A percentile compares a stretch with the other conserved stretches of the same genome.
phyloP scores from a whole-genome alignment of 2,329 filamentous ascomycete genomes.

The Hortaea werneckii region DNA sequence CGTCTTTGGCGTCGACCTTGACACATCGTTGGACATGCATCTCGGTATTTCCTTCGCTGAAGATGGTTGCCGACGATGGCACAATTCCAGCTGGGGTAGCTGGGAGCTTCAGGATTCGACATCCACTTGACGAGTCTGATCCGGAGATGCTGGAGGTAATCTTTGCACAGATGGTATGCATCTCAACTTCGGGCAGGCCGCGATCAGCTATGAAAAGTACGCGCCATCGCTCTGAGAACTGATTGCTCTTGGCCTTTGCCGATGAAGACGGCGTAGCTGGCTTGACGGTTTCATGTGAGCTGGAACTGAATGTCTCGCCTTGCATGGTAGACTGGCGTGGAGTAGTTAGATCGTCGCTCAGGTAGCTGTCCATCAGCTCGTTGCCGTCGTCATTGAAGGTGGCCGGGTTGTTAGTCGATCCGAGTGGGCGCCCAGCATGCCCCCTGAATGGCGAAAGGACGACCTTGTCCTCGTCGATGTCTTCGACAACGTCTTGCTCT shows the following conservation, averaged over 20 bases:
- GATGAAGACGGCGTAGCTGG: neutral
- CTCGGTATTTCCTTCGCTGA: constrained; percentile 8
- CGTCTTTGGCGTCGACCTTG: constrained; percentile 1
- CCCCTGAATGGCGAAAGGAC: neutral
- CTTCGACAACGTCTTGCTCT: neutral
- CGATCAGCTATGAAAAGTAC: neutral
- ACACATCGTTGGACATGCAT: constrained; percentile 15
- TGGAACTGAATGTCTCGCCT: neutral
- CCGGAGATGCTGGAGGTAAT: neutral
- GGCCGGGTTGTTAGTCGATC: too few species aligned
- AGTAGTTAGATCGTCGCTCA: constrained; percentile 23
- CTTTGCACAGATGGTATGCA: neutral
- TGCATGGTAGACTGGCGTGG: constrained; percentile 20
- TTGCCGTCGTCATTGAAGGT: neutral
- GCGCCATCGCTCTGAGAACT: neutral
- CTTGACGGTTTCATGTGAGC: neutral
- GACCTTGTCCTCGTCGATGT: neutral
- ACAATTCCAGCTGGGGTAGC: constrained; percentile 9
- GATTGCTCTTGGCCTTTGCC: neutral
- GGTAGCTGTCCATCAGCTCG: constrained; percentile 17
- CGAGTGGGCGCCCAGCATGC: neutral
- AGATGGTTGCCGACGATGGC: constrained; percentile 6
- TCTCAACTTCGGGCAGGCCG: neutral
- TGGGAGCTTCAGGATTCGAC: constrained; percentile 4
- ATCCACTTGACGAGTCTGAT: neutral